Conservation (phyloP, 2,329 filamentous ascomycete species). For the Metarhizium sp. region DNA sequence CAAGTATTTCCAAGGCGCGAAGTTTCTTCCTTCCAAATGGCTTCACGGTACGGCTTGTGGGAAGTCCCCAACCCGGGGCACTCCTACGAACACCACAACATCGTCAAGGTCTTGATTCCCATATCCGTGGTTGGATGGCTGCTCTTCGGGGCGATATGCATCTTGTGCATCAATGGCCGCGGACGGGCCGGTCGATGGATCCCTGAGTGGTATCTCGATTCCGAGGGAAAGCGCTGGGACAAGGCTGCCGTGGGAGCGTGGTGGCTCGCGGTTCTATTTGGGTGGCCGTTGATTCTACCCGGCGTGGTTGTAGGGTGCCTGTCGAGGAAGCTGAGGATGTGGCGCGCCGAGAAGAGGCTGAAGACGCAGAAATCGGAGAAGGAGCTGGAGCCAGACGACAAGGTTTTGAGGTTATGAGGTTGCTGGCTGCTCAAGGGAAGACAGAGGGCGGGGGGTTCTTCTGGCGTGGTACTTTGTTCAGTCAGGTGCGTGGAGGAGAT, state of each 20-base stretch:
- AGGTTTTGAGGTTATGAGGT: not conserved
- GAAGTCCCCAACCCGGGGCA: not conserved
- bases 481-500: not conserved
- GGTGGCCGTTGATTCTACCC: conserved; percentile 50
- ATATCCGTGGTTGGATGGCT: conserved; percentile 19
- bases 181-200: conserved; percentile 21
- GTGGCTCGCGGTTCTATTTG: conserved; percentile 19
- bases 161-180: conserved; percentile 20
- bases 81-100: not conserved
- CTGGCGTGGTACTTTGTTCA: not conserved
- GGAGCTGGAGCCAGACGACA: not conserved
- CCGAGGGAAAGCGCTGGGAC: conserved; percentile 11
- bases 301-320: conserved; percentile 72
- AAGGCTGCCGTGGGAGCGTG: conserved; percentile 14
- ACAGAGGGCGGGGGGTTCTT: not conserved
- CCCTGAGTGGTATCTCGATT: conserved; percentile 24
- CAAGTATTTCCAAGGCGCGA: not conserved
- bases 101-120: conserved; percentile 12
- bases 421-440: not conserved
- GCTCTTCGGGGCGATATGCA: conserved; percentile 20
- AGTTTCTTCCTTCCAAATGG: not conserved
- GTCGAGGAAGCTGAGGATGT: conserved; percentile 41
- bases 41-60: not conserved
- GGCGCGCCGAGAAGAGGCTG: conserved; percentile 27
- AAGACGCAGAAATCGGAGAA: conserved; percentile 41